Percentiles rank a stretch among this genome's conserved stretches.
Evolutionary conservation across 2,329 filamentous ascomycete genomes (phyloP).

Genomic region (Alternaria triticina): DNA sequence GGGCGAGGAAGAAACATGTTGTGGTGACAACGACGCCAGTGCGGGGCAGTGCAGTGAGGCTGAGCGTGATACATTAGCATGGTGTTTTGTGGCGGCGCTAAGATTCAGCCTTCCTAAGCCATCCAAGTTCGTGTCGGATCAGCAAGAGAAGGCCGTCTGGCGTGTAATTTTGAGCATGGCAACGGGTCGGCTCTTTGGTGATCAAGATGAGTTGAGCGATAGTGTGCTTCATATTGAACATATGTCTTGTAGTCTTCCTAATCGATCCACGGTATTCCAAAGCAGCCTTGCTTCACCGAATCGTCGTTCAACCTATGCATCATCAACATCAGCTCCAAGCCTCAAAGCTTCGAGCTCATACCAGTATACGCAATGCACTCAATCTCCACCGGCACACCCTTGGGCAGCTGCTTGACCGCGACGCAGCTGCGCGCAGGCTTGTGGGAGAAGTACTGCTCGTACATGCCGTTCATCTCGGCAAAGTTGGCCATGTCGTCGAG

Average conservation of each 20-base stretch:
- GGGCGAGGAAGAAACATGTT: not conserved
- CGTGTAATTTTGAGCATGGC: not conserved
- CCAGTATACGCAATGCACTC: conserved; percentile 75
- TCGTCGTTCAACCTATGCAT: conserved; percentile 17
- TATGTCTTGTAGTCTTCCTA: not conserved
- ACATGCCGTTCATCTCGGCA: conserved; percentile 82
- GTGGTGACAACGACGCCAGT: not conserved
- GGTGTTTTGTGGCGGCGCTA: not conserved
- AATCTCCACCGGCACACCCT: conserved; percentile 87
- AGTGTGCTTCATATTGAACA: not conserved
- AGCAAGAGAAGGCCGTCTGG: not conserved
- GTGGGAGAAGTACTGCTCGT: conserved; percentile 80
- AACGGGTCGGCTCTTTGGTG: not conserved
- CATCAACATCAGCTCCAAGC: conserved; percentile 8
- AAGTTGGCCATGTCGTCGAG: conserved; percentile 91
- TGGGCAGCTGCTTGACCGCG: conserved; percentile 86
- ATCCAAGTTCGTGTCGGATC: not conserved
- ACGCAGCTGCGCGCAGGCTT: conserved; percentile 91
- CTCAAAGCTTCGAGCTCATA: conserved; percentile 34
- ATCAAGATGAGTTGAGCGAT: not conserved
- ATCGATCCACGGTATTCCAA: not conserved
- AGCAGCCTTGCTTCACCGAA: not conserved
- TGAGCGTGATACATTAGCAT: not conserved
- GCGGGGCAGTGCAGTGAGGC: not conserved
- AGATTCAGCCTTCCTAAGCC: not conserved